These are phyloP conservation scores for Saturnispora halmiae DNA, from an alignment of 805 yeast genomes.

Conservation along the genomic window DNA sequence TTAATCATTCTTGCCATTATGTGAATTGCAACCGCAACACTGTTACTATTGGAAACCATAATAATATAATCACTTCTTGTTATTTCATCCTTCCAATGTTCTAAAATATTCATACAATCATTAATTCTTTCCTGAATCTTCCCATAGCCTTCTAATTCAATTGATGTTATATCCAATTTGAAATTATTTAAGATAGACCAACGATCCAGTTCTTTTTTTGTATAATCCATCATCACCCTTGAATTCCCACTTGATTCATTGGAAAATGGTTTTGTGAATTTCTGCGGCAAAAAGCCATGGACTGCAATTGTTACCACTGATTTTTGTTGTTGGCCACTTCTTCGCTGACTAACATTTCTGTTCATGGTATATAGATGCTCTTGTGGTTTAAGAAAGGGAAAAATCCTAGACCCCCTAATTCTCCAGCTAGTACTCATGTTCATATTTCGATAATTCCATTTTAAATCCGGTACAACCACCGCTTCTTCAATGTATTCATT, in stretches of 20 bases:
- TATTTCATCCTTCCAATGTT: constrained; percentile 55
- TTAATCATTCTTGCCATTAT: constrained; percentile 35
- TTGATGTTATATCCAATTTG: constrained; percentile 55
- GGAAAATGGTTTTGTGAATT: constrained; percentile 68
- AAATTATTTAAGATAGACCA: constrained; percentile 43
- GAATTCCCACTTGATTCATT: constrained; percentile 96
- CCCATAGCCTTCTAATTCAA: constrained; percentile 91
- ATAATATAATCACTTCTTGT: constrained; percentile 64
- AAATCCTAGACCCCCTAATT: constrained; percentile 18
- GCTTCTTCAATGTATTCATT: constrained; percentile 8
- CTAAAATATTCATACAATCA: constrained; percentile 57
- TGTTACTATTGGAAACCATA: constrained; percentile 88
- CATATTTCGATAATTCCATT: constrained; percentile 21
- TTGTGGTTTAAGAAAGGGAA: constrained; percentile 21
- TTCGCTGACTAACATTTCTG: background rate
- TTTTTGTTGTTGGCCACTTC: constrained; percentile 13
- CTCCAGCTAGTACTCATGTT: constrained; percentile 22
- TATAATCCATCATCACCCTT: constrained; percentile 67
- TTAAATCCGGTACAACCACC: constrained; percentile 23
- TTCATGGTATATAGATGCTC: constrained; percentile 24
- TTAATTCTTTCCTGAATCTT: constrained; percentile 74
- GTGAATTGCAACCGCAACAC: constrained; percentile 81
- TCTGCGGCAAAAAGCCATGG: constrained; percentile 90
- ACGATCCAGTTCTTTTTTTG: constrained; percentile 58
- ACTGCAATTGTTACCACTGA: constrained; percentile 82